Conservation (phyloP, 2,329 filamentous ascomycete genomes). For the Pyrenochaeta sp. region DNA sequence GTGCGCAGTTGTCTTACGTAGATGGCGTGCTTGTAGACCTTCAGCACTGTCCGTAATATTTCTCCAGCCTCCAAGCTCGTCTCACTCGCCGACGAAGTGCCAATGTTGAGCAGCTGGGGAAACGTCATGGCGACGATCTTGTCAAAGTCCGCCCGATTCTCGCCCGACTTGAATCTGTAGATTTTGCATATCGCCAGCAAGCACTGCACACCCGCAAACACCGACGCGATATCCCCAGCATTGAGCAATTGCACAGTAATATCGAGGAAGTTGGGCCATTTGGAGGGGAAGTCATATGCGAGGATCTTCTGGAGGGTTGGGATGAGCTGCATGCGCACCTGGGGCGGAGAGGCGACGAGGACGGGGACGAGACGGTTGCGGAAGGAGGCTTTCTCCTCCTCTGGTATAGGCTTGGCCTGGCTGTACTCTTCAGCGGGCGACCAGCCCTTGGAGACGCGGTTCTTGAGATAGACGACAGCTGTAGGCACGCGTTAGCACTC, state of each 20-base stretch:
- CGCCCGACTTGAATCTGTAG: slow-evolving; percentile 91
- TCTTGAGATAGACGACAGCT: slow-evolving; percentile 98
- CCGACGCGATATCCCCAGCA: slow-evolving; percentile 83
- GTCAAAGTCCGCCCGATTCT: slow-evolving; percentile 86
- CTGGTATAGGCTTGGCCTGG: slow-evolving; percentile 77
- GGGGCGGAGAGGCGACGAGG: slow-evolving; percentile 79
- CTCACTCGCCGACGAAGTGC: slow-evolving; percentile 87
- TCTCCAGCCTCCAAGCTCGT: slow-evolving; percentile 93
- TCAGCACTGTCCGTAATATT: slow-evolving; percentile 94
- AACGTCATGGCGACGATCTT: slow-evolving; percentile 93
- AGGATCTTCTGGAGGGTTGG: slow-evolving; percentile 96
- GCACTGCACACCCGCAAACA: slow-evolving; percentile 93
- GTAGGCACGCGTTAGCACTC: slow-evolving; percentile 38
- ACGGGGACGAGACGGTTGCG: slow-evolving; percentile 88
- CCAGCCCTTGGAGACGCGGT: slow-evolving; percentile 95
- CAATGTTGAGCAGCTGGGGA: slow-evolving; percentile 84
- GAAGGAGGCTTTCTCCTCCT: slow-evolving; percentile 88
- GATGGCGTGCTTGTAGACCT: slow-evolving; percentile 97
- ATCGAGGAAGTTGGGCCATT: slow-evolving; percentile 94
- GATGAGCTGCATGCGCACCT: slow-evolving; percentile 90
- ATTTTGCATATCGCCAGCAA: slow-evolving; percentile 93
- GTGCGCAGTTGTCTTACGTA: slow-evolving; percentile 70
- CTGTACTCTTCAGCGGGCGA: slow-evolving; percentile 77
- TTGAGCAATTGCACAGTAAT: slow-evolving; percentile 89
- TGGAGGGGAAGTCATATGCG: slow-evolving; percentile 91